phyloP scores from a whole-genome alignment of 305 asterid species.

The Stenogyne calaminthoides region DNA sequence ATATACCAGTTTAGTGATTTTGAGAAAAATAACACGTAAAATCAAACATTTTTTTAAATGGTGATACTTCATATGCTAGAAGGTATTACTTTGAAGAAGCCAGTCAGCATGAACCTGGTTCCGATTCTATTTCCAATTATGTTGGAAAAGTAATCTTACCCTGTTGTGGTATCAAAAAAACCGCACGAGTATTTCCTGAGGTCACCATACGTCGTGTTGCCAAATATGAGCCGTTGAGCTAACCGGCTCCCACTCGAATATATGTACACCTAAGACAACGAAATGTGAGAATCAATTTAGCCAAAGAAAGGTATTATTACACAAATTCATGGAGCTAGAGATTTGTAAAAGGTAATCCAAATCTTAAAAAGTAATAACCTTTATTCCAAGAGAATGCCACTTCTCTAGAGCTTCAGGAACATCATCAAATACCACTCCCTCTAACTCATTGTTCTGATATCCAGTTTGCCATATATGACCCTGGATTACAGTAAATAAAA shows the following conservation, averaged over 20 bases:
- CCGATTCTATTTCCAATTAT: not conserved
- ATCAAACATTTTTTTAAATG: too few relatives aligned
- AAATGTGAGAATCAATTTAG: not conserved
- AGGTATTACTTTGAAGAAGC: too few relatives aligned
- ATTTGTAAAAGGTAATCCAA: not conserved
- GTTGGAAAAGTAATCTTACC: constrained; percentile 26
- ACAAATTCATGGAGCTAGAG: not conserved
- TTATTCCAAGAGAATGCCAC: constrained; percentile 45
- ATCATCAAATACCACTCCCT: constrained; percentile 42
- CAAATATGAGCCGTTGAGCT: constrained; percentile 63
- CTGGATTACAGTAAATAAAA: not conserved
- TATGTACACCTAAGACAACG: constrained; percentile 70
- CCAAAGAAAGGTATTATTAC: too few relatives aligned
- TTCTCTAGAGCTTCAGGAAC: constrained; percentile 49
- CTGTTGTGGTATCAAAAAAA: constrained; percentile 40
- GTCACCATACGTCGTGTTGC: constrained; percentile 79
- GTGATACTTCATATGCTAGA: too few relatives aligned
- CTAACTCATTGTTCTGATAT: constrained; percentile 22
- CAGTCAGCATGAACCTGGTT: too few relatives aligned
- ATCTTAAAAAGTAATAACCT: constrained; percentile 26
- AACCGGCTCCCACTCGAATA: constrained; percentile 98
- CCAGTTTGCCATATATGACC: constrained; percentile 38
- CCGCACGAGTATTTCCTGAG: constrained; percentile 79
- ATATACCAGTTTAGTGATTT: too few relatives aligned
- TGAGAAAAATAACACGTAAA: too few relatives aligned